These are phyloP conservation scores for Cicer pinnatifidum DNA, from an alignment of 306 rosid genomes.

Conservation along the genomic window DNA sequence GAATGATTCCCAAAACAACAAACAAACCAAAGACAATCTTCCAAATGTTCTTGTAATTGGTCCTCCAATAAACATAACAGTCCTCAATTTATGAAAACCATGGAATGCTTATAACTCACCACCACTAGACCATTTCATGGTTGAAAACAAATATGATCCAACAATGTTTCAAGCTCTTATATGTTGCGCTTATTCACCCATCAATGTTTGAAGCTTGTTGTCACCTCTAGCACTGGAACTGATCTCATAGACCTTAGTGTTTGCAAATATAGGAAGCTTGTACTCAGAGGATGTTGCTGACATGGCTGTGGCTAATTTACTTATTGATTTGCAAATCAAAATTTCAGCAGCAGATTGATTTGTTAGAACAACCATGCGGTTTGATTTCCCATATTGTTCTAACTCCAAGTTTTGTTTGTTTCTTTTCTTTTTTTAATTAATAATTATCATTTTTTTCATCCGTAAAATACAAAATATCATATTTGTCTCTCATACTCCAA, in stretches of 20 bases:
- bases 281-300: constrained; percentile 55
- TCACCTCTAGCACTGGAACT: constrained; percentile 45
- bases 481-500: too few relatives aligned
- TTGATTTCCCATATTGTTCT: constrained; percentile 40
- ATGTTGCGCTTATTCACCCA: constrained; percentile 13
- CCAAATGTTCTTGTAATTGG: constrained; percentile 44
- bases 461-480: too few relatives aligned
- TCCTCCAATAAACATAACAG: constrained; percentile 25
- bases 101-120: not conserved
- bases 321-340: constrained; percentile 45
- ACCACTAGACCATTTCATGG: constrained; percentile 42
- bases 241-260: constrained; percentile 54
- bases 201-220: constrained; percentile 38
- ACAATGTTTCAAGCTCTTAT: constrained; percentile 6
- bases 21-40: constrained; percentile 21
- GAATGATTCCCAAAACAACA: too few relatives aligned
- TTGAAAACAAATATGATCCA: constrained; percentile 7
- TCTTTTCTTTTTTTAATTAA: not conserved
- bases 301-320: constrained; percentile 44
- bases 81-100: constrained; percentile 11
- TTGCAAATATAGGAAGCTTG: constrained; percentile 43
- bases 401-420: constrained; percentile 40
- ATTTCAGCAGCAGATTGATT: constrained; percentile 49
- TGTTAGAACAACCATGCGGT: constrained; percentile 33
- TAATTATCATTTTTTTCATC: not conserved